Evolutionary conservation across 129 eudicot genomes (phyloP).

Genomic region (Centrapalus pauciflorus): DNA sequence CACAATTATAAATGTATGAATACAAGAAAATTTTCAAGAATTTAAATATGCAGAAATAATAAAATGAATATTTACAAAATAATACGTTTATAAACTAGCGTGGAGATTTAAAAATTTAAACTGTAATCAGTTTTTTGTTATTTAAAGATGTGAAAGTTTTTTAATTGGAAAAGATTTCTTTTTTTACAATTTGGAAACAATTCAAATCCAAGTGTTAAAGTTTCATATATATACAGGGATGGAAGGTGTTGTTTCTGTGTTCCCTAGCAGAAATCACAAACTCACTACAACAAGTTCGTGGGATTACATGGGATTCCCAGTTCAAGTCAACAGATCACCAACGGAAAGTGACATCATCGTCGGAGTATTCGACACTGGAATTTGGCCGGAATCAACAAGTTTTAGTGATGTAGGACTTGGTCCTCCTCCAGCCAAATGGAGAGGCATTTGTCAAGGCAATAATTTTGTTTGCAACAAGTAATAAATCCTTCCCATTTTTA

Average conservation of each 20-base stretch:
- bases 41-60: no score
- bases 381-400: background rate
- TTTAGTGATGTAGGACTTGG: slow-evolving; percentile 11
- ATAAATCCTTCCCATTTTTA: background rate
- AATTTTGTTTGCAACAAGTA: slow-evolving; percentile 32
- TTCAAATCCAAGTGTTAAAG: no score
- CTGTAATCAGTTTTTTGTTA: no score
- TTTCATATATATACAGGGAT: slow-evolving; percentile 17
- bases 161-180: no score
- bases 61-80: no score
- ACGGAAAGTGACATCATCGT: slow-evolving; percentile 14
- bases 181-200: no score
- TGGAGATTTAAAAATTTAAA: no score
- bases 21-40: no score
- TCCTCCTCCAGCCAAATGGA: slow-evolving; percentile 38
- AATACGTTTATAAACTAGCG: no score
- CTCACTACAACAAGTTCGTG: slow-evolving; percentile 32
- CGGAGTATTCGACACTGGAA: slow-evolving; percentile 28
- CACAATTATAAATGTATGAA: no score
- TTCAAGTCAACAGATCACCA: background rate
- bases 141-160: no score
- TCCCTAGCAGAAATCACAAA: background rate
- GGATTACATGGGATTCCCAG: slow-evolving; percentile 20
- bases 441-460: slow-evolving; percentile 1
- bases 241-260: slow-evolving; percentile 29